Percentiles rank a stretch among this genome's conserved stretches.
Conservation (phyloP, 768 basidiomycete genomes). For the Tulasnella calospora region DNA sequence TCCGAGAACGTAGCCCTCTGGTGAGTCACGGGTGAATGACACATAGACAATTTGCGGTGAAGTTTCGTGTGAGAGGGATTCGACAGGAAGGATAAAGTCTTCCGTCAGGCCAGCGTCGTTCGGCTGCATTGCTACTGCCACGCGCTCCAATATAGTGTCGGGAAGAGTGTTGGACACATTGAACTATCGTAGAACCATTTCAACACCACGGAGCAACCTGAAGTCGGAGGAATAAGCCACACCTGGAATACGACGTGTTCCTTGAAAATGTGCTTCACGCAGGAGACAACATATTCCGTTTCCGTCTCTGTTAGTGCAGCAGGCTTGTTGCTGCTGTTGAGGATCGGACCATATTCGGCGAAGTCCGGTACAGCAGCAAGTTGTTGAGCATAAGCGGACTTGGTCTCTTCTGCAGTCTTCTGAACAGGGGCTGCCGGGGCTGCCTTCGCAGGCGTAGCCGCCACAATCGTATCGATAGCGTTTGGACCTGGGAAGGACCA, state of each 20-base stretch:
- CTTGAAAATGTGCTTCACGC: constrained; percentile 94
- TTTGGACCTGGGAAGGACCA: constrained; percentile 59
- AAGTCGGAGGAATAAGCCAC: constrained; percentile 30
- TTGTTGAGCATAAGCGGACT: constrained; percentile 81
- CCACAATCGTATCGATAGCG: constrained; percentile 77
- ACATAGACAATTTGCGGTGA: constrained; percentile 89
- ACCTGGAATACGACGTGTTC: constrained; percentile 97
- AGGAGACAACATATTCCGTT: constrained; percentile 95
- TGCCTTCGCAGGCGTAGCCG: constrained; percentile 52
- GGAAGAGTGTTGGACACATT: constrained; percentile 96
- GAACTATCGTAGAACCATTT: constrained; percentile 51
- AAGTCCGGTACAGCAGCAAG: constrained; percentile 84
- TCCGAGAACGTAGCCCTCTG: constrained; percentile 69
- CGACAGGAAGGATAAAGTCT: constrained; percentile 88
- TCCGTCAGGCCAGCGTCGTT: constrained; percentile 74
- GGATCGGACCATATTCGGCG: constrained; percentile 72
- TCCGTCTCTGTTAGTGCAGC: constrained; percentile 89
- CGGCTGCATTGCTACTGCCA: constrained; percentile 88
- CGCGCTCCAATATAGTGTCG: constrained; percentile 90
- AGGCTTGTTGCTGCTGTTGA: constrained; percentile 78
- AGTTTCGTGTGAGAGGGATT: constrained; percentile 58
- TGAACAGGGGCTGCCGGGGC: constrained; percentile 62
- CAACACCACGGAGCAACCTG: background rate
- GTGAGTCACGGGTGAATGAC: constrained; percentile 79
- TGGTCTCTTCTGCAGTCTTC: constrained; percentile 73